phyloP scores from a whole-genome alignment of 2,329 filamentous ascomycete genomes.

The Aspergillus eucalypticola region DNA sequence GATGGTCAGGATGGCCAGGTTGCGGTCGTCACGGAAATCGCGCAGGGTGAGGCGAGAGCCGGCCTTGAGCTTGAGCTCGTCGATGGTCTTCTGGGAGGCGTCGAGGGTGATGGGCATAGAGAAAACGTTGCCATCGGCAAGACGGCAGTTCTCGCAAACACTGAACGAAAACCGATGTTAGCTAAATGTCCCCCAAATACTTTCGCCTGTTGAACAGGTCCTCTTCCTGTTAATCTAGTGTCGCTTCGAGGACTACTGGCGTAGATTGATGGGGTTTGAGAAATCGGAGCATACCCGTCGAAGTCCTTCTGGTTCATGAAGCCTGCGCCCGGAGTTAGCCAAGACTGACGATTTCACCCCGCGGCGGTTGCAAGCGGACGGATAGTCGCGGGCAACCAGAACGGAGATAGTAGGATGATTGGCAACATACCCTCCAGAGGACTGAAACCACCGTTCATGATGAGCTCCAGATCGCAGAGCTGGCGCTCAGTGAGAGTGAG shows the following conservation, averaged over 20 bases:
- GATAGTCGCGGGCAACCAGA: neutral
- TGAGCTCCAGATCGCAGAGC: conserved; percentile 94
- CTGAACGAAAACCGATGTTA: conserved; percentile 47
- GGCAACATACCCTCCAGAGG: conserved; percentile 80
- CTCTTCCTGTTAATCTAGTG: neutral
- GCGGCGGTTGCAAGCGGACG: neutral
- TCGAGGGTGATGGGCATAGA: conserved; percentile 97
- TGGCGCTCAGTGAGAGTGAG: conserved; percentile 88
- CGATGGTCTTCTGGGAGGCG: conserved; percentile 71
- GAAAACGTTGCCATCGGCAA: conserved; percentile 87
- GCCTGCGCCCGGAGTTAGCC: conserved; percentile 54
- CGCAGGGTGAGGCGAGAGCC: conserved; percentile 83
- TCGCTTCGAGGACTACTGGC: conserved; percentile 11
- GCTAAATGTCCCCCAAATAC: conserved; percentile 2
- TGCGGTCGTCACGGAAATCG: conserved; percentile 94
- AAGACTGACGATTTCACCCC: neutral
- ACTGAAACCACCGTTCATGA: conserved; percentile 96
- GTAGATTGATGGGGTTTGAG: neutral
- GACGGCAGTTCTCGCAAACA: conserved; percentile 84
- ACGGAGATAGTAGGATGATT: neutral
- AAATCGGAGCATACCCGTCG: conserved; percentile 66
- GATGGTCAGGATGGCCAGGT: conserved; percentile 91
- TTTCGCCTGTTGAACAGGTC: neutral
- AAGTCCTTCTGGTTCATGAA: conserved; percentile 99
- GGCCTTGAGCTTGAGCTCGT: conserved; percentile 72